phyloP scores from a whole-genome alignment of 78 protist genomes.

The Dictyostelium firmibasis region DNA sequence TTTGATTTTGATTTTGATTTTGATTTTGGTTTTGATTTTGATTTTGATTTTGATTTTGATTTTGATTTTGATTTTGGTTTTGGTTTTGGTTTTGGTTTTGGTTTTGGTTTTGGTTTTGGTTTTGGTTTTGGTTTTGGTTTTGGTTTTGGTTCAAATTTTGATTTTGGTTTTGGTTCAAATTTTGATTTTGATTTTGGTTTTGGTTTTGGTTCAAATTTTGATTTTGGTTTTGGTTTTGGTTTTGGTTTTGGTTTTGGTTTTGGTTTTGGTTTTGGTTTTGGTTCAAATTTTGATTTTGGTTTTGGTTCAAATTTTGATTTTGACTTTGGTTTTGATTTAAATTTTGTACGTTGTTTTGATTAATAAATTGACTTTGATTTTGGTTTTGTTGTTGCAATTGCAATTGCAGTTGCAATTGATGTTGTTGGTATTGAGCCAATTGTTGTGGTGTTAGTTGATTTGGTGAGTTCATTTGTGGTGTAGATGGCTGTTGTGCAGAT shows the following conservation, averaged over 20 bases:
- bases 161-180: background rate
- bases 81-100: background rate
- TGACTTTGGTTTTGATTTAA: background rate
- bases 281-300: background rate
- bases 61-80: background rate
- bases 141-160: background rate
- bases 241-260: background rate
- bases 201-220: background rate
- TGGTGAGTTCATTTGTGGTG: constrained; percentile 1
- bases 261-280: background rate
- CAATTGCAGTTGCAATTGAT: background rate
- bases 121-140: background rate
- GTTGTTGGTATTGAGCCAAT: background rate
- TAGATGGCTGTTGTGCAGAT: background rate
- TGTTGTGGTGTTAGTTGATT: background rate
- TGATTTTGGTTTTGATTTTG: background rate
- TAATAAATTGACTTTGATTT: background rate
- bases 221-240: background rate
- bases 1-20: background rate
- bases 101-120: background rate
- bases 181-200: background rate
- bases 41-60: background rate
- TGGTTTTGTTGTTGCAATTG: background rate
- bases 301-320: background rate
- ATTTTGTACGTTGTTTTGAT: background rate